These are phyloP conservation scores for Sechiopsis laciniata DNA, from an alignment of 306 rosid genomes.

Conservation along the genomic window DNA sequence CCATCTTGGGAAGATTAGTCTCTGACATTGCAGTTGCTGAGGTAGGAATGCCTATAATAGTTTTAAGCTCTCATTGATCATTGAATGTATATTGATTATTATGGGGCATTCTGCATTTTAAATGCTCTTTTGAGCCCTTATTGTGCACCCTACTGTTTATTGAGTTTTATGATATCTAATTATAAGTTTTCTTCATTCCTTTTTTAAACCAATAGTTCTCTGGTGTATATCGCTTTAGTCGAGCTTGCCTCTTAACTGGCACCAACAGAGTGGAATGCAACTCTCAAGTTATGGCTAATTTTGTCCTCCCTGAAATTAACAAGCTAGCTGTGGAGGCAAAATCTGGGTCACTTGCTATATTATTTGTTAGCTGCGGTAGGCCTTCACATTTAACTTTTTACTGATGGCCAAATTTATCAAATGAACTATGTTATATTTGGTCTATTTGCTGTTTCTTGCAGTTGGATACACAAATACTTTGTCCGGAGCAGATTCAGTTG, in stretches of 20 bases:
- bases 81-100: neutral
- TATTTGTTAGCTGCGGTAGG: conserved; percentile 73
- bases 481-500: conserved; percentile 32
- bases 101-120: neutral
- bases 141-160: neutral
- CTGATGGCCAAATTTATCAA: conserved; percentile 12
- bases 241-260: conserved; percentile 40
- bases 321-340: conserved; percentile 56
- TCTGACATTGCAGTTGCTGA: conserved; percentile 38
- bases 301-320: conserved; percentile 55
- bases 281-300: conserved; percentile 43
- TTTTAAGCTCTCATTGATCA: conserved; percentile 20
- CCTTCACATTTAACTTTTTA: conserved; percentile 20
- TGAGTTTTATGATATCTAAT: conserved; percentile 21
- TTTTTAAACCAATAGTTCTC: conserved; percentile 36
- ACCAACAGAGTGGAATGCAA: conserved; percentile 35
- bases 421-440: conserved; percentile 14
- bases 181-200: conserved; percentile 11
- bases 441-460: conserved; percentile 37
- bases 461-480: conserved; percentile 43
- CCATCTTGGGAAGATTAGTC: conserved; percentile 56
- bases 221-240: conserved; percentile 52
- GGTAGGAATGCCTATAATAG: conserved; percentile 38
- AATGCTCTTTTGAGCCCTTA: neutral
- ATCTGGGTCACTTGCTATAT: conserved; percentile 46